Conservation (phyloP, 768 basidiomycete species). For the Steccherinum ochraceum region DNA sequence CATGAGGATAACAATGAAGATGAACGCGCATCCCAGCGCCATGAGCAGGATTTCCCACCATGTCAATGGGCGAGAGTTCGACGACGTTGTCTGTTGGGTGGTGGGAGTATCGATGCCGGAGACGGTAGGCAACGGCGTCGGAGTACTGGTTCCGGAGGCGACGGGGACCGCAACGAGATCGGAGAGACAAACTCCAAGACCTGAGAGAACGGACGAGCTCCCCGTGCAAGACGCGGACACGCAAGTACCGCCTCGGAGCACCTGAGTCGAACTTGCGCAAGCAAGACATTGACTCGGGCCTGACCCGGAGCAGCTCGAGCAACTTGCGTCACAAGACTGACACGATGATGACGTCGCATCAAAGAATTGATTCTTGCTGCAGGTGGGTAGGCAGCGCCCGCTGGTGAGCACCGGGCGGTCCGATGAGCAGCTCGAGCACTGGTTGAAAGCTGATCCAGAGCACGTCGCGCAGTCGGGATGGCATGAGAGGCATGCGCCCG, state of each 20-base stretch:
- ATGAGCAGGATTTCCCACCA: slow-evolving; percentile 89
- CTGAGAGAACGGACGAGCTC: slow-evolving; percentile 51
- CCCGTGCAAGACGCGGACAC: slow-evolving; percentile 54
- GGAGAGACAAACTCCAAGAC: slow-evolving; percentile 75
- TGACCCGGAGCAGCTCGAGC: slow-evolving; percentile 70
- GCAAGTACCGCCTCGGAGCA: slow-evolving; percentile 64
- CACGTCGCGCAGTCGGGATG: slow-evolving; percentile 86
- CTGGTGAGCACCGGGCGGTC: slow-evolving; percentile 65
- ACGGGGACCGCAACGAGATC: slow-evolving; percentile 54
- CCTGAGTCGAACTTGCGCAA: slow-evolving; percentile 57
- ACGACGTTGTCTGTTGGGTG: slow-evolving; percentile 13
- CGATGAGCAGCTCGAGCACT: slow-evolving; percentile 69
- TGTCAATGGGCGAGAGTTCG: slow-evolving; percentile 33
- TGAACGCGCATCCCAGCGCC: slow-evolving; percentile 74
- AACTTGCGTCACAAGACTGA: slow-evolving; percentile 66
- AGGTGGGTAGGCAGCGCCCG: slow-evolving; percentile 76
- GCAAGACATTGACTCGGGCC: slow-evolving; percentile 67
- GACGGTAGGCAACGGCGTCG: slow-evolving; percentile 44
- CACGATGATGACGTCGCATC: slow-evolving; percentile 60
- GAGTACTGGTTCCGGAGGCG: slow-evolving; percentile 33
- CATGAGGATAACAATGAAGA: slow-evolving; percentile 61
- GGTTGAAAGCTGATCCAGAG: slow-evolving; percentile 68
- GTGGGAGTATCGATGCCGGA: slow-evolving; percentile 53
- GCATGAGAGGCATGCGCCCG: slow-evolving; percentile 65
- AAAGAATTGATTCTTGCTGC: slow-evolving; percentile 66